phyloP scores from a whole-genome alignment of 148 eudicot species.

The Fallopia convolvulus region DNA sequence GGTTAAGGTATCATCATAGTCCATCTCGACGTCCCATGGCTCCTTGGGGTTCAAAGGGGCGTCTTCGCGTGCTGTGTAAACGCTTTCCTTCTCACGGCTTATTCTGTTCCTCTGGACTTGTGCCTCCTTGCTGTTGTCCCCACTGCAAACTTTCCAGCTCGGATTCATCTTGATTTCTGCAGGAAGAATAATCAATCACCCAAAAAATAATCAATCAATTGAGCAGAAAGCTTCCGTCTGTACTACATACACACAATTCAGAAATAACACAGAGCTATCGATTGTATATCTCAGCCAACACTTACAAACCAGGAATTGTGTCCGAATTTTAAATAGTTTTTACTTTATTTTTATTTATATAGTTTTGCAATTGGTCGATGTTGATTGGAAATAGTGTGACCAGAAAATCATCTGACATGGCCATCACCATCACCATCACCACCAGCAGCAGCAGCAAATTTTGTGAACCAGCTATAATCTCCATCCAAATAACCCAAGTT shows the following conservation, averaged over 20 bases:
- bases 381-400: neutral
- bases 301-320: neutral
- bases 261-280: neutral
- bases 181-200: conserved; percentile 11
- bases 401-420: neutral
- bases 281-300: neutral
- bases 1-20: conserved; percentile 76
- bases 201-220: neutral
- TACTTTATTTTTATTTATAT: neutral
- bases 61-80: conserved; percentile 49
- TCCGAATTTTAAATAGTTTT: neutral
- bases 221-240: neutral
- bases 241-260: neutral
- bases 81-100: conserved; percentile 58
- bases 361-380: neutral
- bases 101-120: conserved; percentile 67
- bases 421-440: neutral
- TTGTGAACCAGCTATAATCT: neutral
- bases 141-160: conserved; percentile 53
- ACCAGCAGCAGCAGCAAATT: neutral
- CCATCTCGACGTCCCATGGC: conserved; percentile 94
- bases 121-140: conserved; percentile 74
- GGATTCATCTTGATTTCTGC: conserved; percentile 50
- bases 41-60: conserved; percentile 67
- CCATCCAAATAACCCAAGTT: neutral